phyloP scores from a whole-genome alignment of 768 basidiomycete species.

The Boletus eberwhitei region DNA sequence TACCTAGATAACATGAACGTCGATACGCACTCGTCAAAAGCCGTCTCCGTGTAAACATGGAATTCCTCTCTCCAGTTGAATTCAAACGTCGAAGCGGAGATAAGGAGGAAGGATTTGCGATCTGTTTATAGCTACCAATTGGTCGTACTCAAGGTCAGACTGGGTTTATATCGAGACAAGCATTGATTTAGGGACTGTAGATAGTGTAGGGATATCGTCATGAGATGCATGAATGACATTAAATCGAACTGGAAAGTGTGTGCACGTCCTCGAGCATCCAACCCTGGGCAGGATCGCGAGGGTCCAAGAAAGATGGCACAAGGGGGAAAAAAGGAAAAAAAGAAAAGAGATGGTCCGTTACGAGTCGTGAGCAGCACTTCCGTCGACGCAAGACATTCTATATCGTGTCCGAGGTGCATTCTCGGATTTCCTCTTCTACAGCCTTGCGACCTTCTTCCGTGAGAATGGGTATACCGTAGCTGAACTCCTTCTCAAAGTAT shows the following conservation, averaged over 20 bases:
- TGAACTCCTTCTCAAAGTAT: conserved; percentile 72
- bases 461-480: conserved; percentile 62
- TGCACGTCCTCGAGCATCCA: conserved; percentile 6
- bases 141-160: neutral
- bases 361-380: conserved; percentile 1
- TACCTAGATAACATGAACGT: no score
- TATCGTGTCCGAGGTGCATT: conserved; percentile 11
- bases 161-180: neutral
- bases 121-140: neutral
- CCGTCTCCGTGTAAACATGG: no score
- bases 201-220: conserved; percentile 31
- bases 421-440: conserved; percentile 65
- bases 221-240: conserved; percentile 14
- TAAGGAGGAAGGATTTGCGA: neutral
- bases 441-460: conserved; percentile 68
- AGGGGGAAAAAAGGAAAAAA: neutral
- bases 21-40: no score
- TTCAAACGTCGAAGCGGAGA: neutral
- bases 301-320: conserved; percentile 11
- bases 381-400: conserved; percentile 8
- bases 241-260: conserved; percentile 3
- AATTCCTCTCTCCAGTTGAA: no score
- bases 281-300: neutral
- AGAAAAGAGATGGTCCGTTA: conserved; percentile 2
- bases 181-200: conserved; percentile 14